phyloP scores from a whole-genome alignment of 805 yeast species.

The Sugiyamaella boreocaroliniensis region DNA sequence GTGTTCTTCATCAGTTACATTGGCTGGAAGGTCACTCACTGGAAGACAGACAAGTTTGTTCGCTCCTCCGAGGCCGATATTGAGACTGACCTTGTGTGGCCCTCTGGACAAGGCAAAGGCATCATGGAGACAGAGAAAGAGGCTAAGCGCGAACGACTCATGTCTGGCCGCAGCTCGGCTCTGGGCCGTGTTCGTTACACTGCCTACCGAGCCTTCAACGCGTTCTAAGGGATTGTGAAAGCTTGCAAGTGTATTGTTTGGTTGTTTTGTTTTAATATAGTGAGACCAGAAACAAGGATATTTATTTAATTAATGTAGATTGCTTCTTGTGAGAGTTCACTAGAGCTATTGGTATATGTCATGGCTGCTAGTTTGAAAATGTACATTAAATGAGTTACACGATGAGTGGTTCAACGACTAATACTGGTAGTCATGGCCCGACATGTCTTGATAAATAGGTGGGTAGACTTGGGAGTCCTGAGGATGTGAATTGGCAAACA shows the following conservation, averaged over 20 bases:
- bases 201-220: slow-evolving; percentile 4
- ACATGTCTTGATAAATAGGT: neutral
- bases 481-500: neutral
- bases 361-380: too few relatives aligned
- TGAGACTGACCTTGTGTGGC: slow-evolving; percentile 22
- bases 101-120: slow-evolving; percentile 25
- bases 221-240: neutral
- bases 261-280: too few relatives aligned
- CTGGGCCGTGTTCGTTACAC: slow-evolving; percentile 8
- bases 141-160: slow-evolving; percentile 1
- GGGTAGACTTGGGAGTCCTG: neutral
- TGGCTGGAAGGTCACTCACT: slow-evolving; percentile 29
- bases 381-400: too few relatives aligned
- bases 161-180: slow-evolving; percentile 1
- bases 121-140: slow-evolving; percentile 18
- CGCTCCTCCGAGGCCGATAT: slow-evolving; percentile 17
- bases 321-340: too few relatives aligned
- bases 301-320: too few relatives aligned
- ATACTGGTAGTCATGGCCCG: neutral
- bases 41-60: slow-evolving; percentile 23
- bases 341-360: too few relatives aligned
- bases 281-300: too few relatives aligned
- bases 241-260: too few relatives aligned
- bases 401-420: neutral
- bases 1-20: slow-evolving; percentile 39